phyloP scores from a whole-genome alignment of 2,329 filamentous ascomycete genomes.

The Mollisiaceae sp. region DNA sequence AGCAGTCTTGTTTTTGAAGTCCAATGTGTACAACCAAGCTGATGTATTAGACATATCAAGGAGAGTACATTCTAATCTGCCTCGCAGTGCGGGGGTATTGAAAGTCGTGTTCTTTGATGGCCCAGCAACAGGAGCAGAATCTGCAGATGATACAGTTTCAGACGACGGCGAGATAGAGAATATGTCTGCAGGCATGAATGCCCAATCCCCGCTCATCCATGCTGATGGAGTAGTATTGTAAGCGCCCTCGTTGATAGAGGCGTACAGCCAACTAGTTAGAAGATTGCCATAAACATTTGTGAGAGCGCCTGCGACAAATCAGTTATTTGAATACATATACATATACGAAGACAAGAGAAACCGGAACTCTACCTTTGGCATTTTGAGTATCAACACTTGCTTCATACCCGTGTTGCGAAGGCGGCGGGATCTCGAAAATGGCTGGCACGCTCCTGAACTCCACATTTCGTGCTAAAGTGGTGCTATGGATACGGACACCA shows the following conservation, averaged over 20 bases:
- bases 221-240: slow-evolving; percentile 18
- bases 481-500: slow-evolving; percentile 8
- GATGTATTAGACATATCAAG: slow-evolving; percentile 28
- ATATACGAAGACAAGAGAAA: neutral
- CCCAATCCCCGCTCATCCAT: slow-evolving; percentile 27
- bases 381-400: slow-evolving; percentile 15
- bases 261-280: slow-evolving; percentile 21
- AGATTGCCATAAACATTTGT: slow-evolving; percentile 21
- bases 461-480: slow-evolving; percentile 10
- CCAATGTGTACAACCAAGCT: slow-evolving; percentile 24
- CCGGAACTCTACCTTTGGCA: slow-evolving; percentile 5
- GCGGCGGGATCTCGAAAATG: slow-evolving; percentile 21
- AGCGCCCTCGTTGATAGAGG: slow-evolving; percentile 12
- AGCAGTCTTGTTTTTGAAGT: slow-evolving; percentile 19
- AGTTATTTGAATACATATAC: neutral
- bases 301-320: slow-evolving; percentile 6
- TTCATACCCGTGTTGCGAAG: neutral
- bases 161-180: neutral
- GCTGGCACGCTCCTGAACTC: slow-evolving; percentile 24
- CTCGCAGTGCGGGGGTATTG: slow-evolving; percentile 20
- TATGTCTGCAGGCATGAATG: slow-evolving; percentile 23
- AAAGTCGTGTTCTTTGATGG: slow-evolving; percentile 19
- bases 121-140: neutral
- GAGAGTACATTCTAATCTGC: slow-evolving; percentile 24
- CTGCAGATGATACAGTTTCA: neutral